Evolutionary conservation across 208 protist genomes (phyloP).

Genomic region (Naegleria lovaniensis): DNA sequence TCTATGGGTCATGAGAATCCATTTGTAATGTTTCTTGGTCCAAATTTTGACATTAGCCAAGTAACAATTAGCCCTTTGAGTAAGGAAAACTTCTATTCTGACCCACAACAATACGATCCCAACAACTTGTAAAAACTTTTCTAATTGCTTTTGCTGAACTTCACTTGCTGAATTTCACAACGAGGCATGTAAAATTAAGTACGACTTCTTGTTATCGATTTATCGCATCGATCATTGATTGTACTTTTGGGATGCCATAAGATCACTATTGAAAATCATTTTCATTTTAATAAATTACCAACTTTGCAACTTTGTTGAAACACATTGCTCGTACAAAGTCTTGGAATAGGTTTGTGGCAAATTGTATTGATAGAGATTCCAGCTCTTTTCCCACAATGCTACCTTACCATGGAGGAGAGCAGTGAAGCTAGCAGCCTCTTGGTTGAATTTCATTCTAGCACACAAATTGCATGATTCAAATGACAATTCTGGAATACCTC

Average conservation of each 20-base stretch:
- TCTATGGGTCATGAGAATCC: not conserved
- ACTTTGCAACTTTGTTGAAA: not conserved
- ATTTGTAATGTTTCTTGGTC: not conserved
- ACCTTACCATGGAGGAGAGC: not conserved
- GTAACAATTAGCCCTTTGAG: too few species aligned
- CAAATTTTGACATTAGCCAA: too few species aligned
- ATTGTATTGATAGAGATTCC: not conserved
- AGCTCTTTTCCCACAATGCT: not conserved
- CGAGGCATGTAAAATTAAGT: too few species aligned
- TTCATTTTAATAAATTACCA: not conserved
- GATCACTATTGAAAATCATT: too few species aligned
- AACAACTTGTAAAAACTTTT: too few species aligned
- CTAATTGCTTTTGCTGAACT: too few species aligned
- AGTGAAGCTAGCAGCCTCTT: not conserved
- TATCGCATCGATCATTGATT: too few species aligned
- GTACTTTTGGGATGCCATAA: too few species aligned
- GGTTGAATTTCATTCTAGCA: not conserved
- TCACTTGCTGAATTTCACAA: too few species aligned
- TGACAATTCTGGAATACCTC: not conserved
- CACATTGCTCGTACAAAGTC: not conserved
- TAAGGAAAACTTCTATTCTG: not conserved
- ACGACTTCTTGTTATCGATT: too few species aligned
- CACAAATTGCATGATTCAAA: not conserved
- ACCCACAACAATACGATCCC: not conserved
- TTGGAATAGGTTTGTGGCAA: not conserved